Conservation (phyloP, 2,329 filamentous ascomycete genomes). For the Trichoderma cornu-damae region DNA sequence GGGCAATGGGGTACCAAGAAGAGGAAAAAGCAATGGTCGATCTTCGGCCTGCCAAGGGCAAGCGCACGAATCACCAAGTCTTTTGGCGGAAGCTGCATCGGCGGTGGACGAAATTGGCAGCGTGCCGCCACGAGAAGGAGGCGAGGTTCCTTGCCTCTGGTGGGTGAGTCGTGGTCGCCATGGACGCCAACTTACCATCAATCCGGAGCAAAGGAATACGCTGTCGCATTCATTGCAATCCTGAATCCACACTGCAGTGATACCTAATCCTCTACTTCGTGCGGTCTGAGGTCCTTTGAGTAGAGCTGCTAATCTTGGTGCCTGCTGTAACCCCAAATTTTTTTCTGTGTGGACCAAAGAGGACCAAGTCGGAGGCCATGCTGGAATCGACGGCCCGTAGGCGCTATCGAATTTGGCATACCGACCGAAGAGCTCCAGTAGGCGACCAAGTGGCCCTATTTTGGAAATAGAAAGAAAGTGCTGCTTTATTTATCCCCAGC, state of each 20-base stretch:
- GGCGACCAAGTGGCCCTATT: neutral
- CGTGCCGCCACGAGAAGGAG: constrained; percentile 2
- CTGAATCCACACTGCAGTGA: neutral
- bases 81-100: neutral
- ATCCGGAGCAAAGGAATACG: constrained; percentile 3
- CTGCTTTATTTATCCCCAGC: neutral
- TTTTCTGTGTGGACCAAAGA: neutral
- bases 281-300: neutral
- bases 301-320: neutral
- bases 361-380: neutral
- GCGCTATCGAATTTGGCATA: neutral
- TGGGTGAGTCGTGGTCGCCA: neutral
- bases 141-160: constrained; percentile 8
- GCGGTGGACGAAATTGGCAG: neutral
- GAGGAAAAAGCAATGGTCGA: neutral
- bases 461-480: neutral
- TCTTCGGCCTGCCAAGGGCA: constrained; percentile 1
- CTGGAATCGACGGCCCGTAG: constrained; percentile 4
- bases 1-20: neutral
- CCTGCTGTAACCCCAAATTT: neutral
- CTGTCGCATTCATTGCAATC: neutral
- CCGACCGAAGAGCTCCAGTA: neutral
- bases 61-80: neutral
- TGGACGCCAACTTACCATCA: constrained; percentile 5
- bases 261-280: neutral